phyloP scores from a whole-genome alignment of 345 rosid genomes.

The Cochlearia excelsa region DNA sequence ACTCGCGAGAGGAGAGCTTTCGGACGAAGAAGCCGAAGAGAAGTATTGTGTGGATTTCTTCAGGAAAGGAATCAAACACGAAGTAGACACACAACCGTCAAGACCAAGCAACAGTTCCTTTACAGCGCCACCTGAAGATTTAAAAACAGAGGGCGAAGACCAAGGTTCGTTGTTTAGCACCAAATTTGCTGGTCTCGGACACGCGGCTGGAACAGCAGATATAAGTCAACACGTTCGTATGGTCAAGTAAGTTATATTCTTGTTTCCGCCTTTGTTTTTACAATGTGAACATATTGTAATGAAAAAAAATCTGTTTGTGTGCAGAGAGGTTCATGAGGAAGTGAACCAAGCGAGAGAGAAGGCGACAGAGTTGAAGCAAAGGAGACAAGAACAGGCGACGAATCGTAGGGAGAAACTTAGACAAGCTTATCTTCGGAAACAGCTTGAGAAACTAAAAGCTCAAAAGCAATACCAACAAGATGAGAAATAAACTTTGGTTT shows the following conservation, averaged over 20 bases:
- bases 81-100: slow-evolving; percentile 37
- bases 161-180: slow-evolving; percentile 43
- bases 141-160: slow-evolving; percentile 32
- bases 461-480: slow-evolving; percentile 27
- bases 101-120: slow-evolving; percentile 26
- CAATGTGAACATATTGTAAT: background rate
- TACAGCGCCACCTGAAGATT: slow-evolving; percentile 37
- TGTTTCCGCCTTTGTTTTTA: too few species aligned
- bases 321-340: slow-evolving; percentile 91
- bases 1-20: slow-evolving; percentile 73
- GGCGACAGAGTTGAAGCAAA: slow-evolving; percentile 60
- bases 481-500: slow-evolving; percentile 14
- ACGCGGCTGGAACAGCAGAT: slow-evolving; percentile 53
- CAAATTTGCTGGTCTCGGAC: slow-evolving; percentile 60
- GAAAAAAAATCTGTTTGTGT: background rate
- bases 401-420: slow-evolving; percentile 74
- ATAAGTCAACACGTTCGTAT: slow-evolving; percentile 69
- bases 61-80: slow-evolving; percentile 57
- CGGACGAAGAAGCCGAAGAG: slow-evolving; percentile 86
- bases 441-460: slow-evolving; percentile 80
- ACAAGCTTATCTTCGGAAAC: slow-evolving; percentile 81
- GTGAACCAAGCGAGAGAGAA: slow-evolving; percentile 79
- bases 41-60: slow-evolving; percentile 91
- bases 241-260: slow-evolving; percentile 54
- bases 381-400: slow-evolving; percentile 70